Percentiles rank a stretch among this genome's conserved stretches.
Conservation (phyloP, 164 flowering plant genomes). For the Akebia trifoliata region DNA sequence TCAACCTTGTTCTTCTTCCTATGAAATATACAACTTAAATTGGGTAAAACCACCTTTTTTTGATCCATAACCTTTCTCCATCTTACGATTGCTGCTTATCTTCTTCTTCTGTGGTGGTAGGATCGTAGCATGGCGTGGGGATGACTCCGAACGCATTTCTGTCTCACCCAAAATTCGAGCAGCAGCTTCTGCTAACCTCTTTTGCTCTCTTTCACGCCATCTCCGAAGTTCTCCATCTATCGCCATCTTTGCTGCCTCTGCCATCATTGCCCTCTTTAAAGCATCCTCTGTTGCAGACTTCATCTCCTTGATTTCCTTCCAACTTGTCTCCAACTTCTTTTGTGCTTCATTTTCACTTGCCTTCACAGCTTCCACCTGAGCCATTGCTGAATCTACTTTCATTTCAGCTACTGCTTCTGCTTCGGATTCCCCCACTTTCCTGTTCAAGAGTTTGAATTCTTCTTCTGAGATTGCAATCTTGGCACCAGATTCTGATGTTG, state of each 20-base stretch:
- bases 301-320: conserved; percentile 70
- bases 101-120: conserved; percentile 28
- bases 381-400: conserved; percentile 89
- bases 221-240: conserved; percentile 64
- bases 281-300: conserved; percentile 63
- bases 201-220: conserved; percentile 83
- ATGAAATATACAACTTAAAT: conserved; percentile 60
- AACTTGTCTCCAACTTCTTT: conserved; percentile 56
- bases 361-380: conserved; percentile 84
- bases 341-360: conserved; percentile 81
- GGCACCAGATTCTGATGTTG: conserved; percentile 62
- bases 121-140: conserved; percentile 35
- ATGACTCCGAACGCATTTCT: conserved; percentile 30
- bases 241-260: conserved; percentile 81
- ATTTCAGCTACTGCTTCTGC: conserved; percentile 63
- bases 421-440: conserved; percentile 73
- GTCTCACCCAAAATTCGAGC: conserved; percentile 52
- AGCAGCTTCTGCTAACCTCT: conserved; percentile 76
- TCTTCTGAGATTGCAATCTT: conserved; percentile 68
- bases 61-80: conserved; percentile 43
- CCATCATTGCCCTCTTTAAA: conserved; percentile 73
- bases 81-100: conserved; percentile 25
- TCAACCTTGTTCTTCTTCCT: conserved; percentile 56
- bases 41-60: conserved; percentile 61
- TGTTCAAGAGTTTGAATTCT: conserved; percentile 64